Evolutionary conservation across 495 filamentous ascomycete species (phyloP).

Genomic region (Penicillium manginii): DNA sequence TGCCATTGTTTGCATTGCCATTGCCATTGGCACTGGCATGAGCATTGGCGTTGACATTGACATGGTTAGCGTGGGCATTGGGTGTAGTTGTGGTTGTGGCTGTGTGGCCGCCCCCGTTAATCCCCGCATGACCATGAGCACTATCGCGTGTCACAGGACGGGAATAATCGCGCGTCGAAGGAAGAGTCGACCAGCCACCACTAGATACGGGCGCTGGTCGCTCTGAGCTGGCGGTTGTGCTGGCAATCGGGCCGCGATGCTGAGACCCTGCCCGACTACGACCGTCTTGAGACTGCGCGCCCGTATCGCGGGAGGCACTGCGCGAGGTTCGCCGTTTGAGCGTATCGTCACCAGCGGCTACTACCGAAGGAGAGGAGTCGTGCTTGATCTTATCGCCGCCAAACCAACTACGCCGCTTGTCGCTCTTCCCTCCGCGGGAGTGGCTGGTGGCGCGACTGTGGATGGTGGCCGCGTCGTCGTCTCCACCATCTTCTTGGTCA

Average conservation of each 20-base stretch:
- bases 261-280: slow-evolving; percentile 39
- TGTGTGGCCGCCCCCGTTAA: slow-evolving; percentile 3
- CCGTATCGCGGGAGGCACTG: slow-evolving; percentile 36
- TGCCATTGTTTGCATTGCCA: slow-evolving; percentile 19
- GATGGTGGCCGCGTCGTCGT: slow-evolving; percentile 49
- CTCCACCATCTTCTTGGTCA: slow-evolving; percentile 32
- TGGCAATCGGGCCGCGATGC: slow-evolving; percentile 27
- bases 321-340: slow-evolving; percentile 36
- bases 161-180: slow-evolving; percentile 41
- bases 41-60: background rate
- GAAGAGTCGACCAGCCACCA: slow-evolving; percentile 46
- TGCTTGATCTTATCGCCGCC: slow-evolving; percentile 43
- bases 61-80: slow-evolving; percentile 15
- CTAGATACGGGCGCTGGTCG: slow-evolving; percentile 29
- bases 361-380: slow-evolving; percentile 39
- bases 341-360: slow-evolving; percentile 31
- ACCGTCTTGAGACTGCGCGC: slow-evolving; percentile 38
- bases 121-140: slow-evolving; percentile 15
- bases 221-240: slow-evolving; percentile 17
- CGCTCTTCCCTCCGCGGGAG: slow-evolving; percentile 41
- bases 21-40: background rate
- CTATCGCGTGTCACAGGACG: slow-evolving; percentile 42
- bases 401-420: slow-evolving; percentile 49
- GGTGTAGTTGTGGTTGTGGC: slow-evolving; percentile 9
- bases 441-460: slow-evolving; percentile 47